Base-by-base conservation (phyloP, 2,329 filamentous ascomycete species). In the Myriangium duriaei region DNA sequence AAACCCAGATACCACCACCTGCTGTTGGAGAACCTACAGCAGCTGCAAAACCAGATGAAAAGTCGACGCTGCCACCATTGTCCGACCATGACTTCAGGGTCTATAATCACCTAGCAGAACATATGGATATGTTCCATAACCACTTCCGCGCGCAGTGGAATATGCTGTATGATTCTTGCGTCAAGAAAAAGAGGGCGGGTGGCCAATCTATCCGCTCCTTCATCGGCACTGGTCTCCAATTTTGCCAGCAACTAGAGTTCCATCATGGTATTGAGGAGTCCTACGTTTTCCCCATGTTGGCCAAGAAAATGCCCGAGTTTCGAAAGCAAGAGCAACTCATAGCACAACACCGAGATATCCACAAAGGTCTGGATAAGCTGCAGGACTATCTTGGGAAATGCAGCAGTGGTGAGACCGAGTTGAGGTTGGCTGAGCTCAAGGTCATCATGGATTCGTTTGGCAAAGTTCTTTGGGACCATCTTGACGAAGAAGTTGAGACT, bases 201-300 rank as follows among this genome's bases (percentile, higher is more conserved):
- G 68, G 68, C 46, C 72, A 85, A 64, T 75, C 77, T 1, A 69
- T 84, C 11, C 69, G 71, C 17, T 69, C 79, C 46, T 84, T 91
- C 58, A 62, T 92, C 47, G 57, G 65, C 47, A 64, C 69, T 16
- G 82, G 79, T 19, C 64, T 83, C n/a, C 63, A 75, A 34, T 85
- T 94, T 55, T 70, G 73, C 47, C 67, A 69, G 11, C 71, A 80
- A 41, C 73, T 94, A n/a, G 71, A 74, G 7, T 60, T 72, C 41
- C 86, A 94, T 61, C 87, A 94, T 63, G 65, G 63, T 41, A 88
- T 93, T 51, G 87, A 94, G 57, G 86, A 95, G 59, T 61, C 66
- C 18, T 74, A 85, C 55, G 67, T 94, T 29, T 94, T 93, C 57
- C 87, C 86, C 1, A 53, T 78, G 1, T 70, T 94, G 2, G 84